Conservation (phyloP, 345 rosid genomes). For the Microcos paniculata region DNA sequence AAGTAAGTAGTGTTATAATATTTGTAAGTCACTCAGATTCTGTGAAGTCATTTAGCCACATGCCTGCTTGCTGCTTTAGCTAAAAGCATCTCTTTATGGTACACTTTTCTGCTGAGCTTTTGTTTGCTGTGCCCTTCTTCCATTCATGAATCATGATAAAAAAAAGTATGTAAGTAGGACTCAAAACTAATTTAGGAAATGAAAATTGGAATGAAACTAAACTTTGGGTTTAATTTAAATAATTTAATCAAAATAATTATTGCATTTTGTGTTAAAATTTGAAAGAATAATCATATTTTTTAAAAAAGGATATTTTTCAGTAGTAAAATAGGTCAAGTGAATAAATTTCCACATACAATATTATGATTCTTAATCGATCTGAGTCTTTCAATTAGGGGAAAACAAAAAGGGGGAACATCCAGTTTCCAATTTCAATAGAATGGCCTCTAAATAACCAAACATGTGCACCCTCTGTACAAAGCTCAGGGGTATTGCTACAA, state of each 20-base stretch:
- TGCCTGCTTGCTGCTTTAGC: constrained; percentile 6
- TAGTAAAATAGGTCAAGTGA: too few species aligned
- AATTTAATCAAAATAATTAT: too few species aligned
- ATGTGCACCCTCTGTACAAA: background rate
- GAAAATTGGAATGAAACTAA: background rate
- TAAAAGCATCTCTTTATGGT: background rate
- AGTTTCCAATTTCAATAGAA: too few species aligned
- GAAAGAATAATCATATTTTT: too few species aligned
- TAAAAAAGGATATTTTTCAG: too few species aligned
- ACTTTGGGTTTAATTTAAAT: background rate
- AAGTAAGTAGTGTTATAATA: background rate
- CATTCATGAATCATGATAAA: too few species aligned
- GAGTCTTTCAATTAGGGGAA: too few species aligned
- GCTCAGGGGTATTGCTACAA: background rate
- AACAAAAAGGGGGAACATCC: too few species aligned
- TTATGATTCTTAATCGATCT: too few species aligned
- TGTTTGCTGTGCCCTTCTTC: background rate
- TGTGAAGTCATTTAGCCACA: background rate
- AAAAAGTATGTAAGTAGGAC: background rate
- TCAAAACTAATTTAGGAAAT: background rate
- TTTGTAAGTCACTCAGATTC: background rate
- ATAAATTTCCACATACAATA: too few species aligned
- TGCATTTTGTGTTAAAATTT: too few species aligned
- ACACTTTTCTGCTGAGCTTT: background rate
- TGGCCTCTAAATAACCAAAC: too few species aligned